These are phyloP conservation scores for Cymbidium sinense DNA, from an alignment of 106 monocot species.

Conservation along the genomic window DNA sequence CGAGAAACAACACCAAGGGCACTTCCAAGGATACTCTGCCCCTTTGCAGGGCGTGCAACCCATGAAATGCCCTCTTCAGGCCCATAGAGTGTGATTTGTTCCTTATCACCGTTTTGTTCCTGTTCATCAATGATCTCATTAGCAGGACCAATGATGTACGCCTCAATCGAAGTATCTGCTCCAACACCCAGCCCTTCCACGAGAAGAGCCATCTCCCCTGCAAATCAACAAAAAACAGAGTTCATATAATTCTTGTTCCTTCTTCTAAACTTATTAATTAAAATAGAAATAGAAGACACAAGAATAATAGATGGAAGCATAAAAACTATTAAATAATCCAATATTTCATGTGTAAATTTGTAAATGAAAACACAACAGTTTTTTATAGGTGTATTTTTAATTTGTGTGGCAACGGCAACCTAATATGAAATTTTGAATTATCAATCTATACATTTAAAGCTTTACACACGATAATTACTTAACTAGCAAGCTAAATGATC, in stretches of 20 bases:
- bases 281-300: background rate
- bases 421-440: background rate
- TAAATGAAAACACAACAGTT: background rate
- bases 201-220: slow-evolving; percentile 66
- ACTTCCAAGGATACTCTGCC: slow-evolving; percentile 38
- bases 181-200: slow-evolving; percentile 54
- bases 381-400: background rate
- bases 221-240: background rate
- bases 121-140: slow-evolving; percentile 35
- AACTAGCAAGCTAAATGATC: background rate
- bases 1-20: slow-evolving; percentile 39
- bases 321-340: background rate
- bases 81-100: slow-evolving; percentile 39
- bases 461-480: background rate
- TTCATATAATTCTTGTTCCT: background rate
- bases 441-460: background rate
- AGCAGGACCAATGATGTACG: slow-evolving; percentile 59
- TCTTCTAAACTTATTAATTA: background rate
- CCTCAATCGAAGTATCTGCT: slow-evolving; percentile 45
- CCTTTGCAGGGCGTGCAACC: slow-evolving; percentile 48
- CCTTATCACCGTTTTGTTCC: slow-evolving; percentile 24
- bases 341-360: background rate
- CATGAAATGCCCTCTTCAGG: slow-evolving; percentile 51
- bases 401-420: background rate
- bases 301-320: background rate